phyloP scores from a whole-genome alignment of 148 eudicot genomes.

The Vaccinium corymbosum region DNA sequence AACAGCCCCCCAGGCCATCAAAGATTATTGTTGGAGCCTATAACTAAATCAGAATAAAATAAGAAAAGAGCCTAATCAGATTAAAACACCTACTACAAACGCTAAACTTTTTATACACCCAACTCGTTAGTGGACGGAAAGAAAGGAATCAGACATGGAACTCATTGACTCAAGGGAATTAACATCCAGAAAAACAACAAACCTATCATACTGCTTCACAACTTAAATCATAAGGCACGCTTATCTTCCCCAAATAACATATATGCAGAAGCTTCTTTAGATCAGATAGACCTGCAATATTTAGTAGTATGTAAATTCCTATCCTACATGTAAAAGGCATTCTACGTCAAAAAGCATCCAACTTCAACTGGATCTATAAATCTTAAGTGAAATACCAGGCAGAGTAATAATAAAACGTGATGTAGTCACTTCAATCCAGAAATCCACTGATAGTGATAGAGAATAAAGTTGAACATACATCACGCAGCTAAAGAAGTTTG shows the following conservation, averaged over 20 bases:
- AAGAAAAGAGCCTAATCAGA: not conserved
- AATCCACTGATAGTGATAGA: constrained; percentile 24
- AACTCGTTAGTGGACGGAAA: not conserved
- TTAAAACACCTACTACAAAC: not conserved
- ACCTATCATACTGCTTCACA: not conserved
- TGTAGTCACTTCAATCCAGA: constrained; percentile 16
- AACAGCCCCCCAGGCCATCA: constrained; percentile 26
- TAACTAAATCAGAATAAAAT: constrained; percentile 7
- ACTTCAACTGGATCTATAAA: not conserved
- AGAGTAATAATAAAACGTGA: constrained; percentile 3
- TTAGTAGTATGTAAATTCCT: not conserved
- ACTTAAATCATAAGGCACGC: not conserved
- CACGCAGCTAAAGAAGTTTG: constrained; percentile 30
- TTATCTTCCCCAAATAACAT: constrained; percentile 9
- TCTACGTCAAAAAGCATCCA: not conserved
- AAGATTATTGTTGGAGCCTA: constrained; percentile 20
- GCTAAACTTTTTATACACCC: not conserved
- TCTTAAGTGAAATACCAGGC: not conserved
- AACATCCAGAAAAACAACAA: constrained; percentile 4
- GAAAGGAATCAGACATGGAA: constrained; percentile 3
- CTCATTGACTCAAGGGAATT: not conserved
- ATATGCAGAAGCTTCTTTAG: not conserved
- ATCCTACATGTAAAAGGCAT: constrained; percentile 8
- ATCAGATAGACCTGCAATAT: constrained; percentile 12
- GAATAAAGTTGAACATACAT: constrained; percentile 38